These are phyloP conservation scores for Alternaria brassicae DNA, from an alignment of 2,329 filamentous ascomycete species.

Conservation along the genomic window DNA sequence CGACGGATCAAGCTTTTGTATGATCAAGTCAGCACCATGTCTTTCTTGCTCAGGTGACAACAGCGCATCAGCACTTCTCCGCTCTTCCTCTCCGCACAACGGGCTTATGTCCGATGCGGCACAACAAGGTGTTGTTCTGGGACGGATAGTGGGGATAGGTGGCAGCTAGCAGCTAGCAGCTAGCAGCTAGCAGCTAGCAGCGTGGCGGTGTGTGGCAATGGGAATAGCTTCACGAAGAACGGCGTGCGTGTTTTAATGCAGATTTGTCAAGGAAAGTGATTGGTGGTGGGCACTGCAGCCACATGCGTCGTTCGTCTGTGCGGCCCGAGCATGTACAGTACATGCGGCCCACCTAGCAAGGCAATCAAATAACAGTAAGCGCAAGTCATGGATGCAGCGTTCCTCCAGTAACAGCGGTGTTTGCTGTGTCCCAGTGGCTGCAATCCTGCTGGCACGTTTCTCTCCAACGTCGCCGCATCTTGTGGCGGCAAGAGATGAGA, in stretches of 20 bases:
- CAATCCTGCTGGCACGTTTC: background rate
- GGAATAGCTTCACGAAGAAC: constrained; percentile 7
- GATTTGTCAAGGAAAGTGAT: constrained; percentile 6
- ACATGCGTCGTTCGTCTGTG: constrained; percentile 9
- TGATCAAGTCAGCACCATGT: background rate
- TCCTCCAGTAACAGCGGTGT: constrained; percentile 21
- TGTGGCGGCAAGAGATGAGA: constrained; percentile 1
- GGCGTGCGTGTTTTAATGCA: constrained; percentile 6
- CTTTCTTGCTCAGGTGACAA: background rate
- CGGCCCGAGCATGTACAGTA: constrained; percentile 14
- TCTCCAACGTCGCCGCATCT: background rate
- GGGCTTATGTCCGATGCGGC: constrained; percentile 2
- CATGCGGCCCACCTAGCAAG: constrained; percentile 7
- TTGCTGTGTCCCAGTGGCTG: constrained; percentile 7
- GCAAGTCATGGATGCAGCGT: constrained; percentile 21
- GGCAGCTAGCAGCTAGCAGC: constrained; percentile 1
- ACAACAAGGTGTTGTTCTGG: constrained; percentile 1
- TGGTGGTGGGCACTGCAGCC: constrained; percentile 1
- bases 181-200: constrained; percentile 1
- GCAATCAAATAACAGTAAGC: constrained; percentile 17
- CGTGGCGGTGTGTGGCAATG: constrained; percentile 14
- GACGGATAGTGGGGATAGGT: background rate
- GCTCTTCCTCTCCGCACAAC: background rate
- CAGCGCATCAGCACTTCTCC: background rate
- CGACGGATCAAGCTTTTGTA: background rate